These are phyloP conservation scores for Apophysomyces trapeziformis DNA, from an alignment of 371 early-diverging fungal genomes.

Conservation along the genomic window DNA sequence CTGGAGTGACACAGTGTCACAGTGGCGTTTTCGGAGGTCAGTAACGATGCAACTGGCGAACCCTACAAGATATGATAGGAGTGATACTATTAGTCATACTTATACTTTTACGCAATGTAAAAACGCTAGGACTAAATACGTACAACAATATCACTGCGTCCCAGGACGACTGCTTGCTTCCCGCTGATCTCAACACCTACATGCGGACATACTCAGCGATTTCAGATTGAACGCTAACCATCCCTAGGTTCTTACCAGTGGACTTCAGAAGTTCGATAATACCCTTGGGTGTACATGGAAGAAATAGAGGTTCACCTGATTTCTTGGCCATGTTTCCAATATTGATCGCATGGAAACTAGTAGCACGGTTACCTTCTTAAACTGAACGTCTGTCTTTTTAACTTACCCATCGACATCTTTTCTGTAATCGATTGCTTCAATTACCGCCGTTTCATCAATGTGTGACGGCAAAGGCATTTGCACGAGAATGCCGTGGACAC, in stretches of 20 bases:
- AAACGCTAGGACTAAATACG: background rate
- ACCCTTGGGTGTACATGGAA: slow-evolving; percentile 93
- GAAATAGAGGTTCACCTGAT: slow-evolving; percentile 74
- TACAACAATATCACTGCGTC: slow-evolving; percentile 90
- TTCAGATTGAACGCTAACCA: background rate
- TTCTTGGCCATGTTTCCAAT: slow-evolving; percentile 86
- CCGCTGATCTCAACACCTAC: slow-evolving; percentile 68
- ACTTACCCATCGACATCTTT: slow-evolving; percentile 94
- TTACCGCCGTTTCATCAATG: slow-evolving; percentile 75
- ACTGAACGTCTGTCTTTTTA: background rate
- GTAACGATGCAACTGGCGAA: slow-evolving; percentile 81
- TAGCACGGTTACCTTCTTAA: background rate
- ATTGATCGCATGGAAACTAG: slow-evolving; percentile 87
- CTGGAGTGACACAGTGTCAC: slow-evolving; percentile 91
- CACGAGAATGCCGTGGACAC: slow-evolving; percentile 89
- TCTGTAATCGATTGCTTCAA: slow-evolving; percentile 76
- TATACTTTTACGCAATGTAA: no score
- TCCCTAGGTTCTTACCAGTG: slow-evolving; percentile 24
- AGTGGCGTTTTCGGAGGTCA: slow-evolving; percentile 82
- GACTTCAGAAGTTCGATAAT: slow-evolving; percentile 77
- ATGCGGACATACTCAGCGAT: background rate
- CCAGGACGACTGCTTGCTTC: slow-evolving; percentile 88
- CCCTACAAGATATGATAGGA: slow-evolving; percentile 50
- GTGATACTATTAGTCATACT: background rate
- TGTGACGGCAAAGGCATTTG: slow-evolving; percentile 90